Evolutionary conservation across 176 grass and related monocot genomes (phyloP).

Genomic region (Leersia perrieri): DNA sequence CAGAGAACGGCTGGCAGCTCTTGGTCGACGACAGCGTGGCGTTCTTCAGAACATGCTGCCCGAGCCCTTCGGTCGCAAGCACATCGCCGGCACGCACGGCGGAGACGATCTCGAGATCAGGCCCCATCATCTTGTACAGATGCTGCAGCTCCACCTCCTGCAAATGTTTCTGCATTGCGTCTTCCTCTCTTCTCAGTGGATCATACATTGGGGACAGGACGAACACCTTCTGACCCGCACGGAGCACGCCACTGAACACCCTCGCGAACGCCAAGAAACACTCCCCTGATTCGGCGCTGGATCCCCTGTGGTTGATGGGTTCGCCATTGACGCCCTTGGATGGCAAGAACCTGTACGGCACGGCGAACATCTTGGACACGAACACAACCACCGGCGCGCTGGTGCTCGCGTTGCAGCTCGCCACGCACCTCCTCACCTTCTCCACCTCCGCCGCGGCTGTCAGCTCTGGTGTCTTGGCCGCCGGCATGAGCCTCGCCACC

Average conservation of each 20-base stretch:
- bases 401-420: slow-evolving; percentile 45
- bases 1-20: slow-evolving; percentile 80
- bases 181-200: slow-evolving; percentile 55
- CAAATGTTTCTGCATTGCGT: slow-evolving; percentile 57
- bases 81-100: slow-evolving; percentile 64
- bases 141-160: slow-evolving; percentile 76
- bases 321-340: slow-evolving; percentile 48
- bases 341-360: slow-evolving; percentile 66
- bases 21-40: slow-evolving; percentile 73
- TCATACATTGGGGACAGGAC: slow-evolving; percentile 83
- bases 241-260: slow-evolving; percentile 75
- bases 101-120: slow-evolving; percentile 52
- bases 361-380: slow-evolving; percentile 91
- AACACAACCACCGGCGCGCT: slow-evolving; percentile 70
- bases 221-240: slow-evolving; percentile 67
- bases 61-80: slow-evolving; percentile 78
- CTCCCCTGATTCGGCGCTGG: slow-evolving; percentile 45
- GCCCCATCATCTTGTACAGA: slow-evolving; percentile 83
- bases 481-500: slow-evolving; percentile 53
- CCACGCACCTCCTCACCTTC: slow-evolving; percentile 67
- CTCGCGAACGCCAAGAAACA: slow-evolving; percentile 90
- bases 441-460: slow-evolving; percentile 45
- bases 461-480: slow-evolving; percentile 43
- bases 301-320: slow-evolving; percentile 37
- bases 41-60: slow-evolving; percentile 75